phyloP scores from a whole-genome alignment of 2,329 filamentous ascomycete species.

The Chaetomium sp. region DNA sequence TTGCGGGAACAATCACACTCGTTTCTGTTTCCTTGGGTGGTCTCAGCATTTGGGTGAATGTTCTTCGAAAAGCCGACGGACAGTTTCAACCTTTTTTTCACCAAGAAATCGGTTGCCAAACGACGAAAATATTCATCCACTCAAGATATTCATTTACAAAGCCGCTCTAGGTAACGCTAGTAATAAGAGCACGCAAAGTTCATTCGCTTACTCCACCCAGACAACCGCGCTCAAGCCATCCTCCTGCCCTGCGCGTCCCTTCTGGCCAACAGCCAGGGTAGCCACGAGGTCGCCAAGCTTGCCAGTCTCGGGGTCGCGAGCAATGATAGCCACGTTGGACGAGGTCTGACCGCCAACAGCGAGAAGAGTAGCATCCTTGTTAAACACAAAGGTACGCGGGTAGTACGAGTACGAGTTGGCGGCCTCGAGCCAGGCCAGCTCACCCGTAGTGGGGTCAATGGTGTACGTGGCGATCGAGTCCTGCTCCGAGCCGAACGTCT shows the following conservation, averaged over 20 bases:
- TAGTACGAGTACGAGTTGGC: conserved; percentile 52
- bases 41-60: too few relatives aligned
- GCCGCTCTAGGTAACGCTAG: too few relatives aligned
- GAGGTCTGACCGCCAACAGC: conserved; percentile 58
- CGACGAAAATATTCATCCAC: too few relatives aligned
- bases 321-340: conserved; percentile 51
- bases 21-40: too few relatives aligned
- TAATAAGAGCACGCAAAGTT: too few relatives aligned
- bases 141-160: too few relatives aligned
- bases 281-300: conserved; percentile 44
- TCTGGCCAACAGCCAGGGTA: conserved; percentile 34
- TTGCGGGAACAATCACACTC: too few relatives aligned
- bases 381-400: conserved; percentile 58
- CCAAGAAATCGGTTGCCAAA: too few relatives aligned
- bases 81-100: too few relatives aligned
- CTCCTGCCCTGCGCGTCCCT: conserved; percentile 37
- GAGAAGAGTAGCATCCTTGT: conserved; percentile 51
- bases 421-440: conserved; percentile 45
- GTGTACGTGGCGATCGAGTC: conserved; percentile 51
- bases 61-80: too few relatives aligned
- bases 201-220: conserved; percentile 36
- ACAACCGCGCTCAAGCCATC: conserved; percentile 43
- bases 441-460: conserved; percentile 41
- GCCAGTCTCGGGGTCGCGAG: conserved; percentile 49
- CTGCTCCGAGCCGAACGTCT: conserved; percentile 46